A percentile compares a stretch with the other conserved stretches of the same genome.
These are phyloP conservation scores for Tulasnella sp. DNA, from an alignment of 768 basidiomycete species.

Conservation along the genomic window DNA sequence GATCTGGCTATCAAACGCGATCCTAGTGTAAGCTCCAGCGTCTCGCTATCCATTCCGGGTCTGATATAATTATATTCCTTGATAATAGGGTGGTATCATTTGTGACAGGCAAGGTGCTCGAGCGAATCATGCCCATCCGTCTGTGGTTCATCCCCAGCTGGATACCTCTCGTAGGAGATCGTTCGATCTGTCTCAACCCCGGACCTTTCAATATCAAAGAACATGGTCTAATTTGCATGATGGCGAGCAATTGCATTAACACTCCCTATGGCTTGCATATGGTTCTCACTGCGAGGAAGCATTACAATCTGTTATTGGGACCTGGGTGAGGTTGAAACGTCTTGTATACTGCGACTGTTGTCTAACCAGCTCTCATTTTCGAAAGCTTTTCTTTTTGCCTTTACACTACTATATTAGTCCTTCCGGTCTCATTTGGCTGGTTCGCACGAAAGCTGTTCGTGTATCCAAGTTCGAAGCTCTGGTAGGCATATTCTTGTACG, in stretches of 20 bases:
- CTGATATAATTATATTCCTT: neutral
- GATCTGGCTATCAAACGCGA: constrained; percentile 68
- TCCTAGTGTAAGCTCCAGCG: constrained; percentile 40
- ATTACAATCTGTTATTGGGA: constrained; percentile 52
- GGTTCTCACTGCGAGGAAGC: constrained; percentile 67
- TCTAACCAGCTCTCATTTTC: neutral
- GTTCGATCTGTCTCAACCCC: constrained; percentile 75
- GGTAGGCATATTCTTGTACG: neutral
- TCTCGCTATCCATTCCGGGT: neutral
- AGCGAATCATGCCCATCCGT: constrained; percentile 73
- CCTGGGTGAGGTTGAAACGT: constrained; percentile 37
- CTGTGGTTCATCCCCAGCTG: constrained; percentile 40
- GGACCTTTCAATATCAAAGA: constrained; percentile 99
- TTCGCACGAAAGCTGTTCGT: constrained; percentile 26
- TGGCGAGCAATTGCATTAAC: constrained; percentile 53
- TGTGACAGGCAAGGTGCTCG: constrained; percentile 79
- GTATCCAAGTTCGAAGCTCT: neutral
- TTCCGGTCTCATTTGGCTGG: neutral
- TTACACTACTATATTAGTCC: neutral
- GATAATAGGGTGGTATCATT: constrained; percentile 56
- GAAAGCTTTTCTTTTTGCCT: neutral
- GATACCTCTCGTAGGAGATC: constrained; percentile 30
- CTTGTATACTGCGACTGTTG: neutral
- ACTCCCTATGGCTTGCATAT: constrained; percentile 64
- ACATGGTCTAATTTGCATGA: constrained; percentile 83